Evolutionary conservation across 176 grass and related monocot species (phyloP), one percentile per base, ranked within the genome.

Genomic region (Rhipidocladum racemiflorum): DNA sequence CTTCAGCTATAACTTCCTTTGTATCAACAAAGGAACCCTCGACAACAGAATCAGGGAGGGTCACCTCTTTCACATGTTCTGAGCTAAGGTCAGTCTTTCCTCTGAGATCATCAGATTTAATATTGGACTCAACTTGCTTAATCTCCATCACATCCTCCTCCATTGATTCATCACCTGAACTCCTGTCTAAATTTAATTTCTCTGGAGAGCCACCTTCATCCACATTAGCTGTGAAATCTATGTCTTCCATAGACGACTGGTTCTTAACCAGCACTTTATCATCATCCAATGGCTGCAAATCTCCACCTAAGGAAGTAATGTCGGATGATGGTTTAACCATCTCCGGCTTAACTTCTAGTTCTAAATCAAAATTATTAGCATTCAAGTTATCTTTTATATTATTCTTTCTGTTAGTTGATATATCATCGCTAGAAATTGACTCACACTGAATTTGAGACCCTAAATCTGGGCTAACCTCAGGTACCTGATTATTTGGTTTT

Each of bases 351-450:
- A 85, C 85, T 87, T 96, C 92, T 93, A 95, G 86, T 88, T 98
- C 93, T 96, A 99, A 92, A 95, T 93, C 91, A 96, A 92, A 99
- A 90, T 96, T 95, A 91, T 96, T 92, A 96, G 89, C 91, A 94
- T 99, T 96, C 77, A 94, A 85, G 72, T 99, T 99, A 99, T 90
- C 93, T 77, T 96, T 92, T 89, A 97, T 64, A 84, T 87, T 78
- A 89, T 92, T 92, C 64, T 94, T 89, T 94, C 92, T 89, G 68
- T 86, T 92, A 97, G 88, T 92, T 92, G 87, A 91, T 85, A 91
- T 88, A 93, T 77, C 87, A 92, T 93, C 84, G 40, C 72, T 96
- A 95, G 85, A 91, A 99, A 99, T 91, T 76, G 81, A 99, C 77
- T 93, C 97, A 94, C 80, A 85, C 83, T 92, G 94, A 90, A 94